These are phyloP conservation scores for Epichloe amarillans DNA, from an alignment of 2,329 filamentous ascomycete genomes.

Conservation along the genomic window DNA sequence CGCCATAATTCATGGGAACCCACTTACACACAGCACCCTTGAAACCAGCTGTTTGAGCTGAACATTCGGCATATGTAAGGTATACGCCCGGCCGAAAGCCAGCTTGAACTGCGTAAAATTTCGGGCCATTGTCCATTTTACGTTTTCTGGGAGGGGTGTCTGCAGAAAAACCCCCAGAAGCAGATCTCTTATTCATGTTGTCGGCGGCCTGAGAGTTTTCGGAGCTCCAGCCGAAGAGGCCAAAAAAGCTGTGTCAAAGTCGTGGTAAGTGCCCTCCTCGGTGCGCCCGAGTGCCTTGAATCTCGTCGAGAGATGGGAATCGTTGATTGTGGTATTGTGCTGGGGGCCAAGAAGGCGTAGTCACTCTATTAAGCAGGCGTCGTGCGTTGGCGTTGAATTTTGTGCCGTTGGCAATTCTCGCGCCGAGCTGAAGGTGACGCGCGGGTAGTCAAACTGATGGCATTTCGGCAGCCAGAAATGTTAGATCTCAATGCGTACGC, in stretches of 20 bases:
- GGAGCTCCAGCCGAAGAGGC: slow-evolving; percentile 8
- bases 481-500: not conserved
- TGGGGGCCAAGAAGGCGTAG: not conserved
- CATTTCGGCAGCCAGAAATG: slow-evolving; percentile 9
- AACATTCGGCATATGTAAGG: slow-evolving; percentile 45
- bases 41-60: slow-evolving; percentile 46
- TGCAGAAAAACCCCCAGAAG: slow-evolving; percentile 8
- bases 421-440: slow-evolving; percentile 13
- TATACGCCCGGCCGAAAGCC: slow-evolving; percentile 50
- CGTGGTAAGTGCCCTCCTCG: not conserved
- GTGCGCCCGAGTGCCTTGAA: not conserved
- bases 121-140: slow-evolving; percentile 34
- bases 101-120: slow-evolving; percentile 50
- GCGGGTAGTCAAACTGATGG: slow-evolving; percentile 15
- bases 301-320: not conserved
- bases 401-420: slow-evolving; percentile 10
- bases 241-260: slow-evolving; percentile 7
- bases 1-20: not conserved
- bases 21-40: slow-evolving; percentile 54
- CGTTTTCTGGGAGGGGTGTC: slow-evolving; percentile 28
- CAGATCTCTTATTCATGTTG: slow-evolving; percentile 20
- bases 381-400: slow-evolving; percentile 6
- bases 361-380: not conserved
- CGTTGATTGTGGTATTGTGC: not conserved
- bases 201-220: not conserved